Percentiles rank a stretch among this genome's conserved stretches.
Conservation (phyloP, 257 asterid species). For the Solanum habrochaites region DNA sequence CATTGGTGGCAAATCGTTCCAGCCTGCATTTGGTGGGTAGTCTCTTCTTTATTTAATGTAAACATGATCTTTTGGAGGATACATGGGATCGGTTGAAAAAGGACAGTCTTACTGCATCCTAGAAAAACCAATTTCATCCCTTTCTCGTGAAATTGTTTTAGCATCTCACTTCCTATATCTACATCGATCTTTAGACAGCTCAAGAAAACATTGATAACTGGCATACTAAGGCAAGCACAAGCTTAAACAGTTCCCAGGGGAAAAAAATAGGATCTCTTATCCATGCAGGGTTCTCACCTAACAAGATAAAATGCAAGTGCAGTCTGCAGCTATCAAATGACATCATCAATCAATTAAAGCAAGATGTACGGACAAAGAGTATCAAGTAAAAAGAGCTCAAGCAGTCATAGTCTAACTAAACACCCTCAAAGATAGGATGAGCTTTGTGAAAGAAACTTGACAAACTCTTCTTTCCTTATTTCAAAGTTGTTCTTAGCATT, state of each 20-base stretch:
- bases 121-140: background rate
- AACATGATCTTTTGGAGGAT: background rate
- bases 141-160: background rate
- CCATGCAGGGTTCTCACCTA: background rate
- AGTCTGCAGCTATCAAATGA: background rate
- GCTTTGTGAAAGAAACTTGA: slow-evolving; percentile 40
- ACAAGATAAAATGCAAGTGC: background rate
- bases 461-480: slow-evolving; percentile 46
- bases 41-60: background rate
- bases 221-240: background rate
- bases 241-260: background rate
- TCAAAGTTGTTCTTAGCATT: slow-evolving; percentile 37
- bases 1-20: background rate
- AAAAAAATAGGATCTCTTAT: background rate
- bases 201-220: background rate
- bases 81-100: background rate
- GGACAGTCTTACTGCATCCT: background rate
- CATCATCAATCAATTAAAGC: background rate
- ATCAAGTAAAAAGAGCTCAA: background rate
- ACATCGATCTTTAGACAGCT: background rate
- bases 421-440: slow-evolving; percentile 35
- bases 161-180: background rate
- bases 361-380: background rate
- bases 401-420: background rate
- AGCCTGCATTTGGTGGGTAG: background rate